These are phyloP conservation scores for Prunus salicina DNA, from an alignment of 306 rosid genomes.

Conservation along the genomic window DNA sequence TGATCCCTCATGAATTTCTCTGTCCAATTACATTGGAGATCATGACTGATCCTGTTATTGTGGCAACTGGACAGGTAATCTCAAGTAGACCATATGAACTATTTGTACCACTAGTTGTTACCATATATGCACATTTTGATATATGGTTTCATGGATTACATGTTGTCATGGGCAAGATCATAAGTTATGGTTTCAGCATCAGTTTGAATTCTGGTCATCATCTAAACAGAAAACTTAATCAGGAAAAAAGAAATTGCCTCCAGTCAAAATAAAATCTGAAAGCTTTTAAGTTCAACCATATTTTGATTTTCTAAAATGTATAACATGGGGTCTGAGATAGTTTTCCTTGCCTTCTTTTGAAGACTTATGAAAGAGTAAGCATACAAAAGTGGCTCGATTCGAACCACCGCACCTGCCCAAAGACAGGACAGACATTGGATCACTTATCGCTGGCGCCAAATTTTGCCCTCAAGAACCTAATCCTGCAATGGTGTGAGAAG, in stretches of 20 bases:
- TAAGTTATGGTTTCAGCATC: not conserved
- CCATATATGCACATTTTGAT: not conserved
- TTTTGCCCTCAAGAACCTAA: conserved; percentile 56
- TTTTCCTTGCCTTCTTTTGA: conserved; percentile 20
- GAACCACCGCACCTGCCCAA: conserved; percentile 57
- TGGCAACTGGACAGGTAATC: conserved; percentile 86
- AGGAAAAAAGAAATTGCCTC: not conserved
- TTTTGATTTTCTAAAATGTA: conserved; percentile 5
- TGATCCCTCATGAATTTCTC: conserved; percentile 86
- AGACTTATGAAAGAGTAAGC: conserved; percentile 90
- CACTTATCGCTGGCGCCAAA: conserved; percentile 54
- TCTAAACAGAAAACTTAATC: not conserved
- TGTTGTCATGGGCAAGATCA: not conserved
- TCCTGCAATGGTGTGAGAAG: conserved; percentile 64
- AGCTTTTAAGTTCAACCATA: not conserved
- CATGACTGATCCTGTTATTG: conserved; percentile 88
- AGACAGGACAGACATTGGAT: conserved; percentile 47
- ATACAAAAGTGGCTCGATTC: conserved; percentile 77
- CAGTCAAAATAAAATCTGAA: not conserved
- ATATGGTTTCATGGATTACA: conserved; percentile 5
- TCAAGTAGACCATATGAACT: not conserved
- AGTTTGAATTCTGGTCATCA: not conserved
- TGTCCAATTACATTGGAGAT: conserved; percentile 86
- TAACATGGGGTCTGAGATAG: conserved; percentile 21
- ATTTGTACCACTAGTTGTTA: not conserved